Evolutionary conservation across 2,329 filamentous ascomycete species (phyloP).

Genomic region (Seiridium unicorne): DNA sequence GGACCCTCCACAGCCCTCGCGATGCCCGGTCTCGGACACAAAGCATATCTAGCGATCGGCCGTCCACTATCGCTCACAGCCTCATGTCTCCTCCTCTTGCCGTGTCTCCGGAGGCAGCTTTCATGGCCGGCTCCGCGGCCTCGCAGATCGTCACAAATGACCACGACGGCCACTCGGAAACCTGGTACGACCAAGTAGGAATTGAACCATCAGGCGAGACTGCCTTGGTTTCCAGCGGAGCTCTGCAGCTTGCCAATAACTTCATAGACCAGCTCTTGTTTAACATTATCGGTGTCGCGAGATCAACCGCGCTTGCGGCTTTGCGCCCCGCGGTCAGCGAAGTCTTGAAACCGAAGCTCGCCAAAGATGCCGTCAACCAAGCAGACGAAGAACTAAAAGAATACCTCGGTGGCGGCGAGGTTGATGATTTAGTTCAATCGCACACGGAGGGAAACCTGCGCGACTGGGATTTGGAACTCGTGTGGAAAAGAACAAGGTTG

Average conservation of each 20-base stretch:
- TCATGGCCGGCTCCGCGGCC: conserved; percentile 84
- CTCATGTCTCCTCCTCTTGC: conserved; percentile 65
- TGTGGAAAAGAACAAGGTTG: conserved; percentile 90
- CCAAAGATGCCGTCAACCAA: conserved; percentile 76
- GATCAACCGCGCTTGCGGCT: conserved; percentile 71
- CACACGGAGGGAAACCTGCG: conserved; percentile 48
- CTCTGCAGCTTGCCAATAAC: conserved; percentile 78
- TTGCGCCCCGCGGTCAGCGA: conserved; percentile 82
- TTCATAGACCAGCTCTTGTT: conserved; percentile 94
- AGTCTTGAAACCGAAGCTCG: conserved; percentile 85
- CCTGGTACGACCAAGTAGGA: conserved; percentile 68
- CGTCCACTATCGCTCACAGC: conserved; percentile 57
- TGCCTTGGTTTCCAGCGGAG: conserved; percentile 69
- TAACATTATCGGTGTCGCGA: conserved; percentile 78
- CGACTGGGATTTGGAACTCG: conserved; percentile 85
- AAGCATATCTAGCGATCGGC: conserved; percentile 70
- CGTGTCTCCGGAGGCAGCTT: conserved; percentile 76
- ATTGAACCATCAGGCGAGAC: conserved; percentile 65
- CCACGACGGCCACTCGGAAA: conserved; percentile 71
- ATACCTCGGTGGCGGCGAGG: conserved; percentile 76
- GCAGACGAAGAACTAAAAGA: conserved; percentile 86
- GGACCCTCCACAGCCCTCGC: conserved; percentile 9
- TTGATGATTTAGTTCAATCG: conserved; percentile 66
- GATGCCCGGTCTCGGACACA: conserved; percentile 47
- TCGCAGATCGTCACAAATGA: conserved; percentile 90